Evolutionary conservation across 306 rosid species (phyloP), one percentile per base, ranked within the genome.

Genomic region (Glycine soja): DNA sequence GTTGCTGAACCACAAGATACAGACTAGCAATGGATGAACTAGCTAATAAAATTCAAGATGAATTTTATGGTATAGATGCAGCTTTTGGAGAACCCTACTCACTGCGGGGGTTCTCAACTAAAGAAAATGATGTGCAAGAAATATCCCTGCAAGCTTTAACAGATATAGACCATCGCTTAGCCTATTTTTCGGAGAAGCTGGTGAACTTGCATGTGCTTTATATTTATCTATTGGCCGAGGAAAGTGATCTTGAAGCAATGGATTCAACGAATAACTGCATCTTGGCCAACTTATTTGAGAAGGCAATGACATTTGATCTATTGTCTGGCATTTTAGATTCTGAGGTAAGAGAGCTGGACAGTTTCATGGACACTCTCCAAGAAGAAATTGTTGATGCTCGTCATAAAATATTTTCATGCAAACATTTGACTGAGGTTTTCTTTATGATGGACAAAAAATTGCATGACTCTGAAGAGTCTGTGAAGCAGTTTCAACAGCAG

Each of bases 261-360:
- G 86, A 81, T 42, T 58, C 84, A 4, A 74, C 63, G 73, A 84
- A 85, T 82, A 74, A 80, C 85, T 62, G 77, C 78, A 47, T 85
- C 61, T 80, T 89, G 10, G 77, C 57, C 7, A 92, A 80, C 36
- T 86, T 85, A 12, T 73, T 89, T 80, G 97, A 88, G 82, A 89
- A 87, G 85, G 89, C 89, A 36, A 83, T 93, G 89, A 72, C 79
- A 53, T 88, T 89, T 75, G 94, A 92, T 87, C 89, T 90, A 51
- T 87, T 92, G 89, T 93, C 92, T 53, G 87, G 87, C 77, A 79
- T 96, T 81, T 89, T 96, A 72, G 92, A 89, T 82, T 89, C 92
- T 12, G 99, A 93, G 92, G 97, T 88, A 82, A 89, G 90, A 89
- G 97, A 88, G 90, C 88, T 96, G 88, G 93, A 88, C 86, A 69